Evolutionary conservation across 2,329 filamentous ascomycete species (phyloP), one percentile per base, ranked within the genome.

Genomic region (Penicillium sp.): DNA sequence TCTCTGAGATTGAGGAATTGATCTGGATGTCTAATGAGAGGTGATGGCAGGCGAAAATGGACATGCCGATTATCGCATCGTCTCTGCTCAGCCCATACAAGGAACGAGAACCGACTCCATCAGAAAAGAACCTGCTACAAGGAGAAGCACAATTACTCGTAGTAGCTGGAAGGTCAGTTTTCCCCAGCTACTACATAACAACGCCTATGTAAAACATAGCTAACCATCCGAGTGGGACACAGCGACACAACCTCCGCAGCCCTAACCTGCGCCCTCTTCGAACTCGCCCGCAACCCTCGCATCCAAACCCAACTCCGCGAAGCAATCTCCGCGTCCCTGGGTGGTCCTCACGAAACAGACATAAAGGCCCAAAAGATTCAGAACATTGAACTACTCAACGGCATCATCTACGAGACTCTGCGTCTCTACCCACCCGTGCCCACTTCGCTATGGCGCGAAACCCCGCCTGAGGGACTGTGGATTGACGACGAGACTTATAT

Each of bases 321-420:
- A 48, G 70, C 75, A 57, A 62, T 74, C 0, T 60, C 5, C 51
- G 68, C 12, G 65, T 56, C 52, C 24, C n/a, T 56, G n/a, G 3
- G 9, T 7, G 11, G 26, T 5, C 18, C 56, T 16, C 6, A 8
- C 20, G 48, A 52, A n/a, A 35, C 24, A 21, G 56, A 55, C 6
- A 28, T 58, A 4, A 21, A 11, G 2, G 40, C 54, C 7, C 24
- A 56, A 1, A 14, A 56, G 28, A 55, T 49, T 38, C 47, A 40
- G 14, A 49, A 53, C 18, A 14, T 58, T 24, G 45, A 53, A 9
- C 56, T 76, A 58, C 66, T 78, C 3, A 69, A 74, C 49, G 74
- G 74, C n/a, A 68, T 76, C 20, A 74, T 78, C 60, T 71, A 74
- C 52, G 76, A 79, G 59, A 67, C 73, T 0, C 62, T 78, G 5